Conservation (phyloP, 1,139 yeast genomes). For the Suhomyces guaymorum region DNA sequence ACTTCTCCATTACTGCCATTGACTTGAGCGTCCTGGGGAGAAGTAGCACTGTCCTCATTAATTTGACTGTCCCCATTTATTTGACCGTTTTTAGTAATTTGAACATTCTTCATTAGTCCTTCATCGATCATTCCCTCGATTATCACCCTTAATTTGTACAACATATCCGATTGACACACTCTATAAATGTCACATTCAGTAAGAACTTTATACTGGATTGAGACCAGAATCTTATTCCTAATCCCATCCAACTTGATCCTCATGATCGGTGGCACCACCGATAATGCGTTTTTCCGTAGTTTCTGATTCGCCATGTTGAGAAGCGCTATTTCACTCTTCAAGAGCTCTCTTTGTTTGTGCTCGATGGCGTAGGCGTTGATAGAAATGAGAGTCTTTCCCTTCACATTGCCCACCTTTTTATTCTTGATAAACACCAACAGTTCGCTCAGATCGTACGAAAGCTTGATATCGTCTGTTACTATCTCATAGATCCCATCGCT, state of each 20-base stretch:
- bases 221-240: slow-evolving; percentile 7
- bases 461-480: slow-evolving; percentile 14
- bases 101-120: no score
- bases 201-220: slow-evolving; percentile 11
- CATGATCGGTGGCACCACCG: slow-evolving; percentile 11
- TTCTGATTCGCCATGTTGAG: slow-evolving; percentile 14
- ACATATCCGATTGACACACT: slow-evolving; percentile 15
- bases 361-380: slow-evolving; percentile 5
- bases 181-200: slow-evolving; percentile 14
- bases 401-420: slow-evolving; percentile 9
- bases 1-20: no score
- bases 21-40: no score
- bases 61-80: no score
- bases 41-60: no score
- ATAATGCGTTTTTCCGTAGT: slow-evolving; percentile 14
- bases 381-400: slow-evolving; percentile 7
- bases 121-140: neutral
- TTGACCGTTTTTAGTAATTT: slow-evolving; percentile 1
- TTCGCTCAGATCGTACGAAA: slow-evolving; percentile 7
- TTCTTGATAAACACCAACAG: slow-evolving; percentile 14
- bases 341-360: neutral
- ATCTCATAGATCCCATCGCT: slow-evolving; percentile 2
- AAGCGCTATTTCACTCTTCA: slow-evolving; percentile 12
- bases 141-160: slow-evolving; percentile 9
- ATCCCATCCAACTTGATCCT: slow-evolving; percentile 8